Conservation (phyloP, 2,329 filamentous ascomycete genomes). For the Harringtonia aguacate region DNA sequence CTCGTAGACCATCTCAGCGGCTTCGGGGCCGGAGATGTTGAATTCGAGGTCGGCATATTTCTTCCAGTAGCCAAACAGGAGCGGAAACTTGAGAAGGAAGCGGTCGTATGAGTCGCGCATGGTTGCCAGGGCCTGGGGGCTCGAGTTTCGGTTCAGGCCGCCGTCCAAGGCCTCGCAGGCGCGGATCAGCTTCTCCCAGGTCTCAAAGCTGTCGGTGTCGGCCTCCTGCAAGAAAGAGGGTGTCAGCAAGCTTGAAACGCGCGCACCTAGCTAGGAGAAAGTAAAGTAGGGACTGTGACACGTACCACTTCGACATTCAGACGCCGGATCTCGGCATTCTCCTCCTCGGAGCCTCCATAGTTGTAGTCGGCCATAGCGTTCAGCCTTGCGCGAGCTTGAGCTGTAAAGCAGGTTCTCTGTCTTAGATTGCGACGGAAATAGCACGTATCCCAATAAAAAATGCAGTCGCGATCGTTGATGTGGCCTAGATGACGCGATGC, state of each 20-base stretch:
- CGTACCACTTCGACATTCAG: slow-evolving; percentile 68
- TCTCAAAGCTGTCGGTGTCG: slow-evolving; percentile 85
- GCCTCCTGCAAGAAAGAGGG: slow-evolving; percentile 30
- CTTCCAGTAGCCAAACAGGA: slow-evolving; percentile 98
- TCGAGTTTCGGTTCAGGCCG: slow-evolving; percentile 92
- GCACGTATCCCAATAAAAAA: too few relatives aligned
- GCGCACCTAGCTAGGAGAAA: too few relatives aligned
- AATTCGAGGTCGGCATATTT: slow-evolving; percentile 98
- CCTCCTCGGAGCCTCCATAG: slow-evolving; percentile 66
- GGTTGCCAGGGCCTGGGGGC: slow-evolving; percentile 80
- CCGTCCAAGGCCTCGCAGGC: slow-evolving; percentile 79
- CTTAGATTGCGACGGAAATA: too few relatives aligned
- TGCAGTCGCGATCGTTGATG: too few relatives aligned
- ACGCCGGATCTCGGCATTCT: slow-evolving; percentile 72
- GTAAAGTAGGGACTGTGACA: slow-evolving; percentile 15
- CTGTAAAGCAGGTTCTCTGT: too few relatives aligned
- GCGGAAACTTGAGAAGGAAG: slow-evolving; percentile 87
- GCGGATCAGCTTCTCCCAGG: slow-evolving; percentile 86
- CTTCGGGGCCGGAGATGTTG: slow-evolving; percentile 91
- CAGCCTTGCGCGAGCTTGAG: too few relatives aligned
- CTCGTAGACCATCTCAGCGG: slow-evolving; percentile 96
- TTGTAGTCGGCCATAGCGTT: slow-evolving; percentile 60
- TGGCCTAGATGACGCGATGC: too few relatives aligned
- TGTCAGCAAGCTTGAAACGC: neutral
- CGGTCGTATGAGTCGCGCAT: slow-evolving; percentile 83